Evolutionary conservation across 2,329 filamentous ascomycete genomes (phyloP).

Genomic region (Claviceps lovelessii): DNA sequence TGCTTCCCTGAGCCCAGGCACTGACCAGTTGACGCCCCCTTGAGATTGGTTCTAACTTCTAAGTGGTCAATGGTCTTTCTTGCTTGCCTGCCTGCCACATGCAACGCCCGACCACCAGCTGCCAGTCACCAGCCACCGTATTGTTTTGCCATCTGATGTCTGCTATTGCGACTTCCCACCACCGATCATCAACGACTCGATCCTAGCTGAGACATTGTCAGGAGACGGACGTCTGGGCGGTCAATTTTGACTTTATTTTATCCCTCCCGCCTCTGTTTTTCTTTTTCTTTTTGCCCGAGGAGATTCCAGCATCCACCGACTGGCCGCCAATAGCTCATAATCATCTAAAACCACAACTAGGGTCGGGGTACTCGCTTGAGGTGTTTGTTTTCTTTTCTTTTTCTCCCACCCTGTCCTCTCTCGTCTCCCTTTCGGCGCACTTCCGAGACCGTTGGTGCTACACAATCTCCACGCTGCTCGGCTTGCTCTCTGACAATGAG

Average conservation of each 20-base stretch:
- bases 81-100: background rate
- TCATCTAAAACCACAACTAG: background rate
- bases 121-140: slow-evolving; percentile 1
- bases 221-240: no score
- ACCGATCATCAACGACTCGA: background rate
- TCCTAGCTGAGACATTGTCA: background rate
- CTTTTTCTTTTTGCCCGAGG: background rate
- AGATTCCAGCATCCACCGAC: background rate
- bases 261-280: background rate
- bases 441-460: background rate
- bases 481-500: background rate
- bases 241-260: no score
- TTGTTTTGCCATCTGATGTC: background rate
- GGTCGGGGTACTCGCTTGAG: background rate
- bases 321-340: background rate
- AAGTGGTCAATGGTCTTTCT: no score
- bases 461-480: background rate
- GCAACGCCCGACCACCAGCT: background rate
- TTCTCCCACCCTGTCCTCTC: background rate
- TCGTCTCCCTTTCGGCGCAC: background rate
- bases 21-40: background rate
- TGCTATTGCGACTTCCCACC: background rate
- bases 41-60: background rate
- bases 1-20: background rate
- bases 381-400: background rate